Conservation (phyloP, 2,329 filamentous ascomycete species). For the Aspergillus brunneoviolaceus region DNA sequence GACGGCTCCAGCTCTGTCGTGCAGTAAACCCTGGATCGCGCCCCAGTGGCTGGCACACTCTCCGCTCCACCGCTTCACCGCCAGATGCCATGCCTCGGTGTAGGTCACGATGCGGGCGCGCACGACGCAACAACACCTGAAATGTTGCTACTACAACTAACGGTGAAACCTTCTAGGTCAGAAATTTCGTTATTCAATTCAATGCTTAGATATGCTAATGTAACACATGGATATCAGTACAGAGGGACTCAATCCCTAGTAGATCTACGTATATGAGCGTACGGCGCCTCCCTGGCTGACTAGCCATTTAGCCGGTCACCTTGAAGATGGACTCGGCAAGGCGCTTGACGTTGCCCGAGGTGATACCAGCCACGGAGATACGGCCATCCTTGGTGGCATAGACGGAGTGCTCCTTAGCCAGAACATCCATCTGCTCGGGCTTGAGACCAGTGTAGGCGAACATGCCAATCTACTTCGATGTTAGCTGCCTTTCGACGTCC, state of each 20-base stretch:
- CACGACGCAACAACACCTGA: neutral
- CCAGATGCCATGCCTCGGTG: neutral
- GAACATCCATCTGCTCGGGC: slow-evolving; percentile 83
- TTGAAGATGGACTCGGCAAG: slow-evolving; percentile 53
- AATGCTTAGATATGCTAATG: slow-evolving; percentile 22
- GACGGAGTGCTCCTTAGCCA: slow-evolving; percentile 94
- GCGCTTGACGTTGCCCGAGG: slow-evolving; percentile 50
- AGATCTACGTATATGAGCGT: slow-evolving; percentile 17
- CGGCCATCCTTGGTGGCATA: slow-evolving; percentile 81
- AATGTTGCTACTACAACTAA: neutral
- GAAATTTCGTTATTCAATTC: slow-evolving; percentile 8
- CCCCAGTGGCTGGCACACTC: neutral
- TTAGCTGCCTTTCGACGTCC: neutral
- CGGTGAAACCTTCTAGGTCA: neutral
- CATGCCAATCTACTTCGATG: slow-evolving; percentile 76
- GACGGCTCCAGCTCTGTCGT: neutral
- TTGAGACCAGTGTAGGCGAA: slow-evolving; percentile 96
- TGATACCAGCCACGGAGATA: slow-evolving; percentile 53
- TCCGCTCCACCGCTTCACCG: neutral
- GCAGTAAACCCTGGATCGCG: neutral
- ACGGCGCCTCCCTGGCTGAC: slow-evolving; percentile 7
- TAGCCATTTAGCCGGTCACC: slow-evolving; percentile 45
- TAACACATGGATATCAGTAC: slow-evolving; percentile 27
- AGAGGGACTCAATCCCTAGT: slow-evolving; percentile 12
- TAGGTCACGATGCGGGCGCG: neutral